phyloP scores from a whole-genome alignment of 2,329 filamentous ascomycete genomes.

The Colletotrichum sansevieriae region DNA sequence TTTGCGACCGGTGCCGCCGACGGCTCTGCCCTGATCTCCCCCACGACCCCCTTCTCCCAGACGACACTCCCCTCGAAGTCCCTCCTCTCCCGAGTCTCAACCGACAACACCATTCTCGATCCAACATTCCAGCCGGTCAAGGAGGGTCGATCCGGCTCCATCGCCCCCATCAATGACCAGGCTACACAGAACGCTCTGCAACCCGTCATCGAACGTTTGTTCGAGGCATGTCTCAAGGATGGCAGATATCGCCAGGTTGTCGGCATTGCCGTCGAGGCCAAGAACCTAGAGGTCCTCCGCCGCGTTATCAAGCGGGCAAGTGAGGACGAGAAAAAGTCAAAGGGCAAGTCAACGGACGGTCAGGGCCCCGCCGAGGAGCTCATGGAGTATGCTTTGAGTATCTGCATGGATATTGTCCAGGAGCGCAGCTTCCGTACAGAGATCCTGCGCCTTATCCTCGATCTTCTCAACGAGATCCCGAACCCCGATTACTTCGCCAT shows the following conservation, averaged over 20 bases:
- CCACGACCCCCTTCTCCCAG: conserved; percentile 95
- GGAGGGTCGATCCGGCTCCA: conserved; percentile 66
- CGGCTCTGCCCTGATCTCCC: conserved; percentile 80
- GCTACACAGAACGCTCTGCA: conserved; percentile 85
- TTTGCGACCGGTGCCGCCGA: conserved; percentile 78
- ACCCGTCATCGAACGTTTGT: conserved; percentile 86
- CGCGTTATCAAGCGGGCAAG: conserved; percentile 90
- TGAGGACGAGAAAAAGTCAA: conserved; percentile 82
- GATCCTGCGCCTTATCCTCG: conserved; percentile 92
- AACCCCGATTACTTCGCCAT: conserved; percentile 98
- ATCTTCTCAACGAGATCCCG: conserved; percentile 92
- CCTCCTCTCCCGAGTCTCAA: conserved; percentile 85
- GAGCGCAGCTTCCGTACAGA: conserved; percentile 86
- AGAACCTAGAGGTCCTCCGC: conserved; percentile 88
- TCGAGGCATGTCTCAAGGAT: conserved; percentile 88
- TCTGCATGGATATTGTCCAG: conserved; percentile 98
- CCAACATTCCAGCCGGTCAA: conserved; percentile 68
- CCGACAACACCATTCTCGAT: conserved; percentile 73
- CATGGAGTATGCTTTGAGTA: conserved; percentile 95
- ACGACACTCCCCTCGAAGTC: conserved; percentile 94
- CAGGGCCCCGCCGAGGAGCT: conserved; percentile 80
- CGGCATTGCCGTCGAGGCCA: conserved; percentile 94
- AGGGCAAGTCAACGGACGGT: conserved; percentile 69
- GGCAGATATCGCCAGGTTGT: conserved; percentile 96
- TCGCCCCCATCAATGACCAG: conserved; percentile 76